Conservation (phyloP, 768 basidiomycete genomes). For the Kwoniella sp. region DNA sequence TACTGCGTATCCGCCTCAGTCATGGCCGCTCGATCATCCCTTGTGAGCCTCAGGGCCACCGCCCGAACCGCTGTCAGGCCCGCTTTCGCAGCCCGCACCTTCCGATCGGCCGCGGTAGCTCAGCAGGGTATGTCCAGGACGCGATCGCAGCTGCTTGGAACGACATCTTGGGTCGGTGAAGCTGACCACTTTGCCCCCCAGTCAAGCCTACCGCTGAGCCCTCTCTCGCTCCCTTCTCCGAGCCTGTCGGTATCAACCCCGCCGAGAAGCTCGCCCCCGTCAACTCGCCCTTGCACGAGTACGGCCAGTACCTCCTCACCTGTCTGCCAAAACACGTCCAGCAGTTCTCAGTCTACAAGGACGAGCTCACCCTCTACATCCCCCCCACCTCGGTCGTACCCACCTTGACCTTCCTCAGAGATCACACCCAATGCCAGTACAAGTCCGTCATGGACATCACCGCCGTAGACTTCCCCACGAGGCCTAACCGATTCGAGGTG, state of each 20-base stretch:
- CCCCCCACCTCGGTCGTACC: slow-evolving; percentile 76
- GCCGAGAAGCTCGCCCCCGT: slow-evolving; percentile 67
- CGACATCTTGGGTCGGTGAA: not conserved
- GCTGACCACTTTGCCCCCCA: not conserved
- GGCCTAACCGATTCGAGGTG: slow-evolving; percentile 82
- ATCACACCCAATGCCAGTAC: slow-evolving; percentile 93
- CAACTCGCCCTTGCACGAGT: slow-evolving; percentile 76
- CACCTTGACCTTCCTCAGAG: slow-evolving; percentile 84
- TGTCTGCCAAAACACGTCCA: slow-evolving; percentile 96
- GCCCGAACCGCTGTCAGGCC: slow-evolving; percentile 12
- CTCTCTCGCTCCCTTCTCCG: slow-evolving; percentile 67
- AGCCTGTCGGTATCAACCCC: slow-evolving; percentile 84
- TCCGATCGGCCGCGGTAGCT: slow-evolving; percentile 13
- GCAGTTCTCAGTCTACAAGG: slow-evolving; percentile 94
- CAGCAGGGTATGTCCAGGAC: slow-evolving; percentile 11
- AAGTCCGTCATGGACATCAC: slow-evolving; percentile 89
- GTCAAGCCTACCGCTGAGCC: slow-evolving; percentile 29
- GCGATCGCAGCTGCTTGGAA: no score
- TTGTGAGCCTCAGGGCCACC: slow-evolving; percentile 10
- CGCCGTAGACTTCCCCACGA: slow-evolving; percentile 90
- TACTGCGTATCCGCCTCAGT: not conserved
- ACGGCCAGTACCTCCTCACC: slow-evolving; percentile 87
- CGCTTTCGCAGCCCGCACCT: slow-evolving; percentile 12
- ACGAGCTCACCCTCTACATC: slow-evolving; percentile 86
- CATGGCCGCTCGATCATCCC: slow-evolving; percentile 16